Evolutionary conservation across 1,139 yeast genomes (phyloP).

Genomic region (Hyphopichia buzzinii): DNA sequence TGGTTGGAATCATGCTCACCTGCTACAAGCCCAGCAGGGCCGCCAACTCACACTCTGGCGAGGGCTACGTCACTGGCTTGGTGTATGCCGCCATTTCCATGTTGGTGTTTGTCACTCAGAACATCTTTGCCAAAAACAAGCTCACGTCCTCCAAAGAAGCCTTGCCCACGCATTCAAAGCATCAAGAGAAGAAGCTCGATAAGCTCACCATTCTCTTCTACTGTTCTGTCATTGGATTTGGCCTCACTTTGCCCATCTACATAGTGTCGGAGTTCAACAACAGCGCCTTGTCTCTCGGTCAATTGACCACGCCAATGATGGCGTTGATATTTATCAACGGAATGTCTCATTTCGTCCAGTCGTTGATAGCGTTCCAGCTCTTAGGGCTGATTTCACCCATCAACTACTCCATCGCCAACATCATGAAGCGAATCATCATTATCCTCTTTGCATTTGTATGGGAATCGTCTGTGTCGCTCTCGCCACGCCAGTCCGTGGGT

Average conservation of each 20-base stretch:
- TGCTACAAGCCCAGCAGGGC: conserved; percentile 51
- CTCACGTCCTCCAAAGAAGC: conserved; percentile 45
- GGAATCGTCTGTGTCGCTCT: conserved; percentile 54
- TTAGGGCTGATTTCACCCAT: conserved; percentile 85
- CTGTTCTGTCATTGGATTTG: conserved; percentile 80
- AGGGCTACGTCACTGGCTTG: conserved; percentile 55
- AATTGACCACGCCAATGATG: conserved; percentile 31
- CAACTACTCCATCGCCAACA: conserved; percentile 86
- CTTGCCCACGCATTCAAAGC: conserved; percentile 15
- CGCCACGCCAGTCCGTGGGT: conserved; percentile 64
- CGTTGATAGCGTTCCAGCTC: conserved; percentile 84
- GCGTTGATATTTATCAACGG: conserved; percentile 60
- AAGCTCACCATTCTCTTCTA: conserved; percentile 80
- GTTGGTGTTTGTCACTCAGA: conserved; percentile 85
- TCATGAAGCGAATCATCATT: conserved; percentile 82
- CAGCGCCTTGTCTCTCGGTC: conserved; percentile 29
- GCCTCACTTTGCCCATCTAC: conserved; percentile 77
- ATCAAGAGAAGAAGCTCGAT: conserved; percentile 54
- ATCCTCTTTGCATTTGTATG: conserved; percentile 77
- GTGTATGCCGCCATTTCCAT: conserved; percentile 76
- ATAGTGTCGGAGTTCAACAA: conserved; percentile 58
- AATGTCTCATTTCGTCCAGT: conserved; percentile 77
- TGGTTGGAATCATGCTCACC: conserved; percentile 80
- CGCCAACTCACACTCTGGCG: conserved; percentile 15
- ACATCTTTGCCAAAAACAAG: conserved; percentile 83